A percentile compares a stretch with the other conserved stretches of the same genome.
Evolutionary conservation across 768 basidiomycete genomes (phyloP).

Genomic region (Coprinopsis sp.): DNA sequence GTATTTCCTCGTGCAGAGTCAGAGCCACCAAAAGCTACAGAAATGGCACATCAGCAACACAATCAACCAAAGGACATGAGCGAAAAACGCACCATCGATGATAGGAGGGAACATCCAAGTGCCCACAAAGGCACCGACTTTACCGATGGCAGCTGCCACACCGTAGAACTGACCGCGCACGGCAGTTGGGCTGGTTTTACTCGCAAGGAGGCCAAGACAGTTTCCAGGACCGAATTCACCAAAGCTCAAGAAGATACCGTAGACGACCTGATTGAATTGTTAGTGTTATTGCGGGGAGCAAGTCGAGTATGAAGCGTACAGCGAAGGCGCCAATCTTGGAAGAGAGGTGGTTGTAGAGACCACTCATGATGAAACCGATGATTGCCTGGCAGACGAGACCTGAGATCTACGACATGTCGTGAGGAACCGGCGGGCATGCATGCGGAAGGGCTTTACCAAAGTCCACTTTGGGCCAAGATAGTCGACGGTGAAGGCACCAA

Average conservation of each 20-base stretch:
- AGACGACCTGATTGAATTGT: conserved; percentile 52
- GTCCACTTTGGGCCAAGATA: conserved; percentile 70
- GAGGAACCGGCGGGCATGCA: neutral
- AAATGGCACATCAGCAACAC: too few relatives aligned
- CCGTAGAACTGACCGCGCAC: conserved; percentile 86
- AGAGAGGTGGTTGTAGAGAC: conserved; percentile 62
- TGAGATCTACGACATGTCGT: conserved; percentile 40
- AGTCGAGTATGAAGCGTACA: conserved; percentile 29
- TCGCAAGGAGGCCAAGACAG: conserved; percentile 77
- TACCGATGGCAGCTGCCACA: conserved; percentile 79
- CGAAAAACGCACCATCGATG: conserved; percentile 47
- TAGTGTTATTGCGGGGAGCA: neutral
- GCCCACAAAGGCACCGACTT: conserved; percentile 79
- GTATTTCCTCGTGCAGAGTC: conserved; percentile 57
- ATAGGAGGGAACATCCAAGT: conserved; percentile 74
- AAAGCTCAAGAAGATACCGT: conserved; percentile 86
- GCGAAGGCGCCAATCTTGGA: conserved; percentile 71
- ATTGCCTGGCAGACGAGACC: conserved; percentile 66
- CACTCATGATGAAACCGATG: conserved; percentile 89
- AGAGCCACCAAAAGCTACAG: conserved; percentile 59
- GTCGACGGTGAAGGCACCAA: conserved; percentile 74
- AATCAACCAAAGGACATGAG: too few relatives aligned
- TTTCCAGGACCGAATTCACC: conserved; percentile 91
- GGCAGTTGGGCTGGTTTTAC: conserved; percentile 83
- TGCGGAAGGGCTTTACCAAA: conserved; percentile 42